These are phyloP conservation scores for Candida tammaniensis DNA, from an alignment of 805 yeast genomes.

Conservation along the genomic window DNA sequence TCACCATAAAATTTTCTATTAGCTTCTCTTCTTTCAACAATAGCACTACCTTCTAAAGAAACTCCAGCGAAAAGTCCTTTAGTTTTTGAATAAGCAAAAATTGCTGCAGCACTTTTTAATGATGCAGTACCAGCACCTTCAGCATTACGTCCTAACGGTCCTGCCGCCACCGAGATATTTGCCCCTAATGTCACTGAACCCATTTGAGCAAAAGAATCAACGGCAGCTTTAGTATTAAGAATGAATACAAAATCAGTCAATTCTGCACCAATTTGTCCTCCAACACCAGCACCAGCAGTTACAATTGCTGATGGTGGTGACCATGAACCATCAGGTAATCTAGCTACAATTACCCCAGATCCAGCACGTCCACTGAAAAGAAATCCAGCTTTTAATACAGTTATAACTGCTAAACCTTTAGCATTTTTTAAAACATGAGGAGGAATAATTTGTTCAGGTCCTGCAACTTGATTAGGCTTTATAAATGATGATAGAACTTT, in stretches of 20 bases:
- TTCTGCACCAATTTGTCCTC: constrained; percentile 97
- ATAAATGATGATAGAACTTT: constrained; percentile 84
- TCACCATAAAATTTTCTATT: constrained; percentile 92
- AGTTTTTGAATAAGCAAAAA: constrained; percentile 90
- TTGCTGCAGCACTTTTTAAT: constrained; percentile 79
- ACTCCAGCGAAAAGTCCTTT: constrained; percentile 98
- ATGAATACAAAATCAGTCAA: constrained; percentile 94
- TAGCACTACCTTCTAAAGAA: constrained; percentile 93
- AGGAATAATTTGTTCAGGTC: constrained; percentile 87
- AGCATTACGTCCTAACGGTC: constrained; percentile 95
- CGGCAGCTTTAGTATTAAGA: constrained; percentile 82
- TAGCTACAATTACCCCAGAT: constrained; percentile 90
- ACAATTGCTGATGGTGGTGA: constrained; percentile 95
- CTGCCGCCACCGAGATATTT: constrained; percentile 92
- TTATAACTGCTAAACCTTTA: constrained; percentile 85
- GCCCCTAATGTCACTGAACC: constrained; percentile 96
- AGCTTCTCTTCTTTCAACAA: constrained; percentile 96
- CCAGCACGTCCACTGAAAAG: constrained; percentile 97
- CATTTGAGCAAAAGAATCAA: constrained; percentile 86
- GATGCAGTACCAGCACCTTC: constrained; percentile 97
- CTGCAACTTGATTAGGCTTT: constrained; percentile 91
- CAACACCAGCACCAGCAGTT: constrained; percentile 98
- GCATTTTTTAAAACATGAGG: constrained; percentile 84
- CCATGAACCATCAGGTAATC: constrained; percentile 95
- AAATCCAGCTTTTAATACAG: constrained; percentile 97